Evolutionary conservation across 495 filamentous ascomycete species (phyloP).

Genomic region (Baudoinia panamericana): DNA sequence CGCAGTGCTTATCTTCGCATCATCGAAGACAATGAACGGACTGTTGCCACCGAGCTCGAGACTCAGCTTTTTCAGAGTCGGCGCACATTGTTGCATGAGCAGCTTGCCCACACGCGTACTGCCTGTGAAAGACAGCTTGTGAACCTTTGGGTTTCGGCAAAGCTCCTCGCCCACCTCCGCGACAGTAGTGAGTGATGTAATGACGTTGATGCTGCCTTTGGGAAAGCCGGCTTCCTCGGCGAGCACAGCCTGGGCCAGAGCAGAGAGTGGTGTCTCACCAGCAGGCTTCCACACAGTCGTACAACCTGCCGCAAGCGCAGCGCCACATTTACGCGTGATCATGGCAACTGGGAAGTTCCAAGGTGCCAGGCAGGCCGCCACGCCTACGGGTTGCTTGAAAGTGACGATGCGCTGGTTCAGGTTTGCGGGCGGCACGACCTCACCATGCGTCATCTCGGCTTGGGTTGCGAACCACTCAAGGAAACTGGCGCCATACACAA

Average conservation of each 20-base stretch:
- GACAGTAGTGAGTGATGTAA: conserved; percentile 61
- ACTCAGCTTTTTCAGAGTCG: conserved; percentile 72
- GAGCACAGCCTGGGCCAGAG: conserved; percentile 70
- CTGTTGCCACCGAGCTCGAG: conserved; percentile 86
- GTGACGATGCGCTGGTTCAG: conserved; percentile 17
- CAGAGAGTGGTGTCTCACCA: conserved; percentile 73
- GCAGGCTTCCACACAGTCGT: conserved; percentile 78
- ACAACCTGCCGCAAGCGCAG: conserved; percentile 72
- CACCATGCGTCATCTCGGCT: conserved; percentile 17
- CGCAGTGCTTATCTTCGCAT: conserved; percentile 67
- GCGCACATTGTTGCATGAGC: conserved; percentile 68
- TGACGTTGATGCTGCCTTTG: conserved; percentile 69
- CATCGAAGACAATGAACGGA: conserved; percentile 88
- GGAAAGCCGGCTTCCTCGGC: conserved; percentile 74
- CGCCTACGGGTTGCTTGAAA: conserved; percentile 22
- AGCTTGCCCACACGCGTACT: conserved; percentile 77
- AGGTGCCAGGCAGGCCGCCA: conserved; percentile 20
- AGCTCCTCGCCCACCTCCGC: conserved; percentile 58
- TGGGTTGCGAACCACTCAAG: conserved; percentile 23
- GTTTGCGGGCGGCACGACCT: conserved; percentile 18
- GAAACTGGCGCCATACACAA: conserved; percentile 20
- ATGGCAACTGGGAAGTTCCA: conserved; percentile 95
- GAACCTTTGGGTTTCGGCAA: conserved; percentile 55
- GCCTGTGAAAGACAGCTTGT: conserved; percentile 84
- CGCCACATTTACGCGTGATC: conserved; percentile 80